Evolutionary conservation across 495 filamentous ascomycete species (phyloP), one percentile per base, ranked within the genome.

Genomic region (Chaetomidium leptoderma): DNA sequence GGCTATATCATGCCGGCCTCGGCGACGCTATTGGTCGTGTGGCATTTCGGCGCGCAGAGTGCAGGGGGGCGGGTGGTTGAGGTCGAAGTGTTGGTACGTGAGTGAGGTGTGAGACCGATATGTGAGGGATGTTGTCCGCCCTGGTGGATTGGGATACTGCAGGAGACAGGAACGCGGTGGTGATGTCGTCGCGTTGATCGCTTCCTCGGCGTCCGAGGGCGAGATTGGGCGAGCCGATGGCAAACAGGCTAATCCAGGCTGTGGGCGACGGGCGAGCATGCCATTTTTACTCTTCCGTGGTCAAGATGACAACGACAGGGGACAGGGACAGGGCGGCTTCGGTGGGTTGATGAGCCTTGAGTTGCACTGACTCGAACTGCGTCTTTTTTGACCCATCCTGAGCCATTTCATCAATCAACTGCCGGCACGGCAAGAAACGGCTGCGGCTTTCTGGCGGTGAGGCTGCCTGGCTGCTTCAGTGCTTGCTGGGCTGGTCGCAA

Each of bases 1-100:
- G 65, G 63, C 33, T 33, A 21, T 6, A 29, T 32, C n/a, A 29
- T 24, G 50, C 32, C 23, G 33, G 23, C 57, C 42, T 46, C 51
- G 36, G 29, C 17, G 9, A 52, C 53, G 30, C 44, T 19, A 66
- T 66, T 68, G 60, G 66, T 29, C 43, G 60, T 68, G 66, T 68
- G 66, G 46, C 56, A 68, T 52, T 63, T 46, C 43, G 37, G 36
- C 53, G 51, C 61, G 60, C 60, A 60, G 47, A 50, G 50, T n/a
- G 30, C 59, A 64, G 57, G 65, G 63, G 62, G 29, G 48, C 9
- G 21, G 26, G 29, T 19, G 29, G 37, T 24, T 30, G n/a, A 45
- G 11, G n/a, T n/a, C n/a, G 6, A 17, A 17, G 21, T 26, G 27
- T 16, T 35, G 23, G n/a, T 4, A 49, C 29, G 8, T 33, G 29